phyloP scores from a whole-genome alignment of 179 eudicot genomes.

The Spinacia oleracea region DNA sequence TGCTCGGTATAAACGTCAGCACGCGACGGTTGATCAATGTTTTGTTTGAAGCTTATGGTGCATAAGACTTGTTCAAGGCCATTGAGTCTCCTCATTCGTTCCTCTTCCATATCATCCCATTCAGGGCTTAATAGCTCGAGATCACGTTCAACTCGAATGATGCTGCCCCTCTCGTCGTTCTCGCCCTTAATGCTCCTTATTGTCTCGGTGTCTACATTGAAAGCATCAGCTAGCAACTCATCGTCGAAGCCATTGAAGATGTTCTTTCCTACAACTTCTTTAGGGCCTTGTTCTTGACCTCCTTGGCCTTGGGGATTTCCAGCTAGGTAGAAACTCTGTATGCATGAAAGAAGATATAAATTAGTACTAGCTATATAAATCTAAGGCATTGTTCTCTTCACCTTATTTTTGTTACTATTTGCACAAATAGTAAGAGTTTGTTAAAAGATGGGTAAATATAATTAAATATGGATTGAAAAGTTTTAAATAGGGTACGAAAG shows the following conservation, averaged over 20 bases:
- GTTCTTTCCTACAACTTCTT: slow-evolving; percentile 32
- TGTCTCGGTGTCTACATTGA: slow-evolving; percentile 35
- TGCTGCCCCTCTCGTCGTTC: slow-evolving; percentile 48
- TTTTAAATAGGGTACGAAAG: too few species aligned
- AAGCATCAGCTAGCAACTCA: slow-evolving; percentile 32
- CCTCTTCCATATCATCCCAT: slow-evolving; percentile 17
- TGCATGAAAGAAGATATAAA: not conserved
- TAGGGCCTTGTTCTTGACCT: not conserved
- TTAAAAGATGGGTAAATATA: too few species aligned
- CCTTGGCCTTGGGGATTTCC: slow-evolving; percentile 42
- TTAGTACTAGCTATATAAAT: not conserved
- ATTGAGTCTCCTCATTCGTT: slow-evolving; percentile 16
- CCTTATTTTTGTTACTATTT: too few species aligned
- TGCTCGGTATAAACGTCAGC: slow-evolving; percentile 49
- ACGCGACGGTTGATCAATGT: slow-evolving; percentile 27
- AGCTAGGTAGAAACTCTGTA: slow-evolving; percentile 58
- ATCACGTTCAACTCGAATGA: slow-evolving; percentile 43
- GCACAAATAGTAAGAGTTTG: too few species aligned
- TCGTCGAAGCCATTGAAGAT: slow-evolving; percentile 45
- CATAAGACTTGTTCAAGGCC: slow-evolving; percentile 51
- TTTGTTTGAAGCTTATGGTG: slow-evolving; percentile 34
- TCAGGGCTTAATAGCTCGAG: slow-evolving; percentile 35
- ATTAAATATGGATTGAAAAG: too few species aligned
- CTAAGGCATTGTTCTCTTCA: too few species aligned
- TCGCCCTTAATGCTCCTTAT: slow-evolving; percentile 34